Conservation (phyloP, 1,139 yeast species). For the Yamadazyma pseudoaaseri region DNA sequence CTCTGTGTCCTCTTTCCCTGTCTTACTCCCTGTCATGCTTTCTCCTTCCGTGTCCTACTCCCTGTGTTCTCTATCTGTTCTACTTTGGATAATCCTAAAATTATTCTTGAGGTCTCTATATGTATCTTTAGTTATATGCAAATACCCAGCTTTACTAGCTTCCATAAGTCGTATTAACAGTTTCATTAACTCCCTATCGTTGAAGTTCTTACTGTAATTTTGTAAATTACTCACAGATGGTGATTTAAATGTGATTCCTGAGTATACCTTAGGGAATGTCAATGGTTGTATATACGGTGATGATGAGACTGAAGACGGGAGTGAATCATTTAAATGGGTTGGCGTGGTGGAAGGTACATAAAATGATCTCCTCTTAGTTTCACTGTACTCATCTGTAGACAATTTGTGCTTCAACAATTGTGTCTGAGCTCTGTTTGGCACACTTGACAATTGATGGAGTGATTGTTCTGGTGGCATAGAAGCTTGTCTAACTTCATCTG, state of each 20-base stretch:
- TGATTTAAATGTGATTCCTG: slow-evolving; percentile 16
- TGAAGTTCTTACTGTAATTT: slow-evolving; percentile 7
- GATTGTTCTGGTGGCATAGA: neutral
- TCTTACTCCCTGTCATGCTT: no score
- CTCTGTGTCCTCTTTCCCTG: no score
- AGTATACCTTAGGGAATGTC: slow-evolving; percentile 8
- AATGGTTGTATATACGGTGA: slow-evolving; percentile 13
- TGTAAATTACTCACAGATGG: slow-evolving; percentile 11
- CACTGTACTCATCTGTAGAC: slow-evolving; percentile 2
- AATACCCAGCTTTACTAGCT: slow-evolving; percentile 18
- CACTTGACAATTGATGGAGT: slow-evolving; percentile 2
- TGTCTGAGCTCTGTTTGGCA: slow-evolving; percentile 5
- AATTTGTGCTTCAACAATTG: slow-evolving; percentile 8
- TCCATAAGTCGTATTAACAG: slow-evolving; percentile 23
- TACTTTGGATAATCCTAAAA: slow-evolving; percentile 18
- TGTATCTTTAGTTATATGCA: slow-evolving; percentile 25
- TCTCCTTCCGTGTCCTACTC: no score
- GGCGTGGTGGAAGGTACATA: slow-evolving; percentile 6
- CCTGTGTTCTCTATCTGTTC: no score
- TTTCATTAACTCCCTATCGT: slow-evolving; percentile 20
- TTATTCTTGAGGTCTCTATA: slow-evolving; percentile 27
- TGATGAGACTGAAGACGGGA: slow-evolving; percentile 16
- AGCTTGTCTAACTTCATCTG: slow-evolving; percentile 10
- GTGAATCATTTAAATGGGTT: slow-evolving; percentile 15
- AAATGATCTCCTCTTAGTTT: slow-evolving; percentile 5